Percentiles rank a stretch among this genome's conserved stretches.
phyloP scores from a whole-genome alignment of 2,329 filamentous ascomycete species.

The Rhexocercosporidium sp. region DNA sequence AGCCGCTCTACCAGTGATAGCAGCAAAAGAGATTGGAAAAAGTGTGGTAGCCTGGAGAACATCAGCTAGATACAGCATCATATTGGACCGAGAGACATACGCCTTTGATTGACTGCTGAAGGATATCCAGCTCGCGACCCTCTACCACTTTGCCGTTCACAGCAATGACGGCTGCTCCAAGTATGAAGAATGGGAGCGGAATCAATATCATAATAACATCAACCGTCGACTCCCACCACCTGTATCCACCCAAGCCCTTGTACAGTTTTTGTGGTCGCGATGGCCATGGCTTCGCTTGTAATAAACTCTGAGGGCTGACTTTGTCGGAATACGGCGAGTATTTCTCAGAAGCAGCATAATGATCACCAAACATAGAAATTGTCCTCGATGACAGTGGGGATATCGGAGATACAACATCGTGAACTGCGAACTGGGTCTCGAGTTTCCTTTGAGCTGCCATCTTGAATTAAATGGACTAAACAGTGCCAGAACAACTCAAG shows the following conservation, averaged over 20 bases:
- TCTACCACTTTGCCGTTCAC: slow-evolving; percentile 28
- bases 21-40: slow-evolving; percentile 42
- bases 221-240: slow-evolving; percentile 29
- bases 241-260: slow-evolving; percentile 23
- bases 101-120: slow-evolving; percentile 32
- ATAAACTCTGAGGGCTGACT: slow-evolving; percentile 25
- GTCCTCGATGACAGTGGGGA: slow-evolving; percentile 16
- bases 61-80: neutral
- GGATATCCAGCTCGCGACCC: slow-evolving; percentile 18
- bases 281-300: slow-evolving; percentile 34
- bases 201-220: slow-evolving; percentile 29
- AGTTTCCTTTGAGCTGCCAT: slow-evolving; percentile 13
- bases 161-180: slow-evolving; percentile 27
- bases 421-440: slow-evolving; percentile 1
- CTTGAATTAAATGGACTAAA: neutral
- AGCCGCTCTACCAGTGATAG: slow-evolving; percentile 37
- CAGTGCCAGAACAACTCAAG: neutral
- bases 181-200: slow-evolving; percentile 32
- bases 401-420: slow-evolving; percentile 15
- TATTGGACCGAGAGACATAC: slow-evolving; percentile 11
- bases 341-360: slow-evolving; percentile 22
- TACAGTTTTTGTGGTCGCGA: slow-evolving; percentile 28
- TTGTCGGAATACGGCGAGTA: slow-evolving; percentile 17
- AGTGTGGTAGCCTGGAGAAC: slow-evolving; percentile 33
- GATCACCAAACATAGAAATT: slow-evolving; percentile 13